Evolutionary conservation across 441 rosid genomes (phyloP), one percentile per base, ranked within the genome.

Genomic region (Francoa sonchifolia): DNA sequence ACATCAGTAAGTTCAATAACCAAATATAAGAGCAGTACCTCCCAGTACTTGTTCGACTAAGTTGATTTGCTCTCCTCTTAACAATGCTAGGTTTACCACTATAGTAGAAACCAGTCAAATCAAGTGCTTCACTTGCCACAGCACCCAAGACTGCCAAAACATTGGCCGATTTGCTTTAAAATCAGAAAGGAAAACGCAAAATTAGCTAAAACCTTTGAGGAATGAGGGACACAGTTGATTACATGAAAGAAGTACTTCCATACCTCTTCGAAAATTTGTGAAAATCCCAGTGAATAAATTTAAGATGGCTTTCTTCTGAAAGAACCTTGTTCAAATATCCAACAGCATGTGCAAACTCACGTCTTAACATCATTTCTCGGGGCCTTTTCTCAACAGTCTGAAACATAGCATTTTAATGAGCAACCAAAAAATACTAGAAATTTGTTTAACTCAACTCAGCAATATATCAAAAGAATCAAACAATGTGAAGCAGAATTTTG

Each of bases 141-240:
- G 62, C 82, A 62, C 95, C 99, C 86, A 92, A 81, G 55, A 92
- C 96, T 69, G 99, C 99, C 72, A 90, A 80, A 61, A 86, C 99
- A 60, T 90, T 86, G 56, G 99, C 96, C 28, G 99, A 90, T 78
- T 90, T 90, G 80, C 99, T 89, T 51, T 59, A n/a, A n/a, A n/a
- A n/a, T 42, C 43, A 57, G 55, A 59, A 41, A 39, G 42, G 25
- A 42, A 39, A 16, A 61, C 42, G 32, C 5, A 34, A 22, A 53
- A 15, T 8, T 18, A 9, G 41, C 60, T 19, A 44, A 52, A 43
- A 44, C 17, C 35, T 20, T 27, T 15, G 17, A 22, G 49, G 16
- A 14, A 12, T 7, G 33, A 31, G 32, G 18, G 1, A 33, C 37
- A 6, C 19, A 44, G 33, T 54, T 16, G 12, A 22, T 50, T 23